Conservation (phyloP, 345 rosid species). For the Camelina hispida region DNA sequence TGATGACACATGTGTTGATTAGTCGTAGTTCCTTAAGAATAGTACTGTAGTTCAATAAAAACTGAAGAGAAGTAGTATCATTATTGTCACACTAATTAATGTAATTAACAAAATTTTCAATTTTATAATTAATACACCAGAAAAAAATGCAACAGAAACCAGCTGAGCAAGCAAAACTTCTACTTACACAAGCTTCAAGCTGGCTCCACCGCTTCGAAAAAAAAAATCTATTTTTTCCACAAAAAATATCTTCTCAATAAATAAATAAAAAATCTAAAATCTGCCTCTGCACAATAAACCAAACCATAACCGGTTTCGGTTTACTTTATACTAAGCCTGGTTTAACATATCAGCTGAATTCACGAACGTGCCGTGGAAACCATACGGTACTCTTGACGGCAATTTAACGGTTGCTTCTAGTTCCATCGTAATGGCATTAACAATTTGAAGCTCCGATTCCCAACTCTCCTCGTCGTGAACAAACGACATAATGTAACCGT, state of each 20-base stretch:
- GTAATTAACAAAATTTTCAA: not conserved
- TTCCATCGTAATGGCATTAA: constrained; percentile 66
- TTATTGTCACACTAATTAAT: not conserved
- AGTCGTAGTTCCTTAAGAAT: too few species aligned
- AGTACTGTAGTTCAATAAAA: not conserved
- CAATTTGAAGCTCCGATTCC: constrained; percentile 84
- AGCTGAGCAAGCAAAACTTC: constrained; percentile 45
- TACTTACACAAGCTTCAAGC: constrained; percentile 44
- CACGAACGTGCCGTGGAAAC: constrained; percentile 93
- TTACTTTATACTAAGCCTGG: constrained; percentile 57
- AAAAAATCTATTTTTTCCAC: constrained; percentile 1
- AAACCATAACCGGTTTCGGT: constrained; percentile 32
- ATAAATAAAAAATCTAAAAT: not conserved
- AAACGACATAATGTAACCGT: constrained; percentile 76
- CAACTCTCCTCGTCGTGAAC: constrained; percentile 84
- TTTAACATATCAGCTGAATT: constrained; percentile 62
- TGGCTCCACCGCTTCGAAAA: constrained; percentile 12
- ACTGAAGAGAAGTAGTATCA: too few species aligned
- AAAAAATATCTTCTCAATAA: constrained; percentile 1
- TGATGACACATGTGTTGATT: not conserved
- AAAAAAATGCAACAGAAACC: constrained; percentile 39
- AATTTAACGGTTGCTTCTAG: constrained; percentile 74
- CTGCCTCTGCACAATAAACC: constrained; percentile 24
- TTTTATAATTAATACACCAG: not conserved
- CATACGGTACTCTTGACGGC: constrained; percentile 94